Percentiles rank a stretch among this genome's conserved stretches.
phyloP scores from a whole-genome alignment of 495 filamentous ascomycete species.

The Trichocladium uniseriatum region DNA sequence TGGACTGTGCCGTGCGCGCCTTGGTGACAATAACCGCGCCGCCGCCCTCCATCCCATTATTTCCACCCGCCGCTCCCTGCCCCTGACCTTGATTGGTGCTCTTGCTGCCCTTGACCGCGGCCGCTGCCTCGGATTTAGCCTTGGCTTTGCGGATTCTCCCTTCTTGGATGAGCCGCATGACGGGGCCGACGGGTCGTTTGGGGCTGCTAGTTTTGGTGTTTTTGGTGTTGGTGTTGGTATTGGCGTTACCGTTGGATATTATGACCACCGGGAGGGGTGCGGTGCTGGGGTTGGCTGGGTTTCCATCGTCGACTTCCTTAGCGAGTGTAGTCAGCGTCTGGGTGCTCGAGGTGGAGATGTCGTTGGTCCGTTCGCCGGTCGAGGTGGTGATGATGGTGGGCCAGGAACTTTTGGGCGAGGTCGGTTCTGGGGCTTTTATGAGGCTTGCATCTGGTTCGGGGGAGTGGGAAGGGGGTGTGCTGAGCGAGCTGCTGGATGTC shows the following conservation, averaged over 20 bases:
- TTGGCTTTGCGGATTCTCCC: not conserved
- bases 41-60: not conserved
- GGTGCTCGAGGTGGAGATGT: constrained; percentile 1
- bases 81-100: not conserved
- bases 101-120: not conserved
- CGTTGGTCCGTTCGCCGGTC: constrained; percentile 8
- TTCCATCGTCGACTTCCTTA: not conserved
- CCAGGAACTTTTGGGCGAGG: constrained; percentile 13
- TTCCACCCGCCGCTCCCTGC: not conserved
- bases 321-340: not conserved
- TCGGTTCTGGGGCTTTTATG: not conserved
- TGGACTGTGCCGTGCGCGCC: not conserved
- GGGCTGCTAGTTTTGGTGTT: not conserved
- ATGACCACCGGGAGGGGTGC: not conserved
- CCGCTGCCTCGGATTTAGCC: constrained; percentile 1
- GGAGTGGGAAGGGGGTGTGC: not conserved
- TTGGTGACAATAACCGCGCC: not conserved
- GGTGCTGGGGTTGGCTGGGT: not conserved
- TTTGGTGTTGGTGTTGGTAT: not conserved
- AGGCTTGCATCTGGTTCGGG: not conserved
- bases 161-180: constrained; percentile 9
- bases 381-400: constrained; percentile 14
- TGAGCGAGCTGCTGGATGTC: not conserved
- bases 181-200: constrained; percentile 1
- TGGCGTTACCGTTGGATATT: not conserved